phyloP scores from a whole-genome alignment of 2,329 filamentous ascomycete genomes.

The Ceratocystis ficicola region DNA sequence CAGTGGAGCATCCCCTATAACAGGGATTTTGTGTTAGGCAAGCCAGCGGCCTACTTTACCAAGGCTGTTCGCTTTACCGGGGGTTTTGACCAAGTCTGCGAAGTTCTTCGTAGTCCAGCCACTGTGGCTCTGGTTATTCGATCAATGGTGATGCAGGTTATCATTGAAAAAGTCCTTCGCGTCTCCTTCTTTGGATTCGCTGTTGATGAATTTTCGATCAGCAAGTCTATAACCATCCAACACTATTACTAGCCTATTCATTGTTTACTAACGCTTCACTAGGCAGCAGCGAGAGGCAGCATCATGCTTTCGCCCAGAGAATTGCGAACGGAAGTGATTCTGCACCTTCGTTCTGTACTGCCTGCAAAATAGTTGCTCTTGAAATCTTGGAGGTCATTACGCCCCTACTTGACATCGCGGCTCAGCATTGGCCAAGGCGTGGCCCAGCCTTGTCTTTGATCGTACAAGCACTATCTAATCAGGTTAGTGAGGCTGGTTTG shows the following conservation, averaged over 20 bases:
- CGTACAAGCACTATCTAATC: constrained; percentile 12
- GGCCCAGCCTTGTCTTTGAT: constrained; percentile 2
- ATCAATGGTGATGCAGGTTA: constrained; percentile 19
- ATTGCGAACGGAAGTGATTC: neutral
- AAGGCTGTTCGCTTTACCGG: constrained; percentile 18
- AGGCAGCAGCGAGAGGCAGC: neutral
- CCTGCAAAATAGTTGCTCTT: neutral
- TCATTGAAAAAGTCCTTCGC: constrained; percentile 14
- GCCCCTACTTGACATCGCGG: constrained; percentile 16
- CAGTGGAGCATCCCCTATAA: constrained; percentile 5
- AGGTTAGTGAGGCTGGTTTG: constrained; percentile 11
- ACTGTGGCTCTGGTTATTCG: constrained; percentile 6
- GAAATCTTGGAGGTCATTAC: constrained; percentile 14
- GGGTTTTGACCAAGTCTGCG: constrained; percentile 7
- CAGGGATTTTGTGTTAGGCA: constrained; percentile 7
- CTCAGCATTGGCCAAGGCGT: constrained; percentile 14
- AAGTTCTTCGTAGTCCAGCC: constrained; percentile 12
- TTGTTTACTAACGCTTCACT: neutral
- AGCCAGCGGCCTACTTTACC: constrained; percentile 17
- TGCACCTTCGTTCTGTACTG: neutral
- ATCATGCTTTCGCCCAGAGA: neutral
- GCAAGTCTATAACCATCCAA: constrained; percentile 5
- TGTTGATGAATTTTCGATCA: neutral
- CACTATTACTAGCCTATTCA: neutral
- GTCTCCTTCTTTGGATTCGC: constrained; percentile 17